phyloP scores from a whole-genome alignment of 371 early-diverging fungal genomes.

The Basidiobolus meristosporus region DNA sequence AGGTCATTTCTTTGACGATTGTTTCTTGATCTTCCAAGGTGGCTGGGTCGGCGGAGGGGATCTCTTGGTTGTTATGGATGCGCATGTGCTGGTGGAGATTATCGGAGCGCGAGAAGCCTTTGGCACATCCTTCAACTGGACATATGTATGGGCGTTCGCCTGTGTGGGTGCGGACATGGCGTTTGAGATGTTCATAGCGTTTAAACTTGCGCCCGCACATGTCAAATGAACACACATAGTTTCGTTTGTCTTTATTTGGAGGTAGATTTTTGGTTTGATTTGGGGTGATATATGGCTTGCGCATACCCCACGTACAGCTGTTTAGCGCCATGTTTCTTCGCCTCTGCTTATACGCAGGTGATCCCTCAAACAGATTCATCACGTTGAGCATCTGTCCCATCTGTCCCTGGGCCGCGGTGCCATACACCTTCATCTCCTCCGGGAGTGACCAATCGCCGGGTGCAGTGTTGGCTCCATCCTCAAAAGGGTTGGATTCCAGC shows the following conservation, averaged over 20 bases:
- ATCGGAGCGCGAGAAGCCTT: slow-evolving; percentile 77
- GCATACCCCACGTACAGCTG: neutral
- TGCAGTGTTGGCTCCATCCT: too few relatives aligned
- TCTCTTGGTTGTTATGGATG: too few relatives aligned
- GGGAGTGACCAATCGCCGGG: neutral
- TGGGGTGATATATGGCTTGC: neutral
- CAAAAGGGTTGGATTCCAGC: too few relatives aligned
- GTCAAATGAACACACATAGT: neutral
- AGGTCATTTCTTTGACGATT: too few relatives aligned
- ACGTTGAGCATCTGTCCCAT: too few relatives aligned
- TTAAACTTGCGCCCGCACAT: slow-evolving; percentile 1
- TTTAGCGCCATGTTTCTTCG: neutral
- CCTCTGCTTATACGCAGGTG: neutral
- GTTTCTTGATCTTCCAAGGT: too few relatives aligned
- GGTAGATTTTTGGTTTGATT: neutral
- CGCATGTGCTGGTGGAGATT: slow-evolving; percentile 70
- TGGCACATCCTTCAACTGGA: slow-evolving; percentile 55
- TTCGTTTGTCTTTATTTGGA: neutral
- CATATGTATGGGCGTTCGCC: slow-evolving; percentile 82
- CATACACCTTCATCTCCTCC: neutral
- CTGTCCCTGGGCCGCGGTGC: too few relatives aligned
- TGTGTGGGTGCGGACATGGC: slow-evolving; percentile 82
- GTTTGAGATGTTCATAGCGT: slow-evolving; percentile 60
- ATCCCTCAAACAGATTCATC: too few relatives aligned
- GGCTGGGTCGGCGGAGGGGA: too few relatives aligned